Percentiles rank a stretch among this genome's conserved stretches.
phyloP scores from a whole-genome alignment of 805 yeast genomes.

The Yamadazyma nakazawae region DNA sequence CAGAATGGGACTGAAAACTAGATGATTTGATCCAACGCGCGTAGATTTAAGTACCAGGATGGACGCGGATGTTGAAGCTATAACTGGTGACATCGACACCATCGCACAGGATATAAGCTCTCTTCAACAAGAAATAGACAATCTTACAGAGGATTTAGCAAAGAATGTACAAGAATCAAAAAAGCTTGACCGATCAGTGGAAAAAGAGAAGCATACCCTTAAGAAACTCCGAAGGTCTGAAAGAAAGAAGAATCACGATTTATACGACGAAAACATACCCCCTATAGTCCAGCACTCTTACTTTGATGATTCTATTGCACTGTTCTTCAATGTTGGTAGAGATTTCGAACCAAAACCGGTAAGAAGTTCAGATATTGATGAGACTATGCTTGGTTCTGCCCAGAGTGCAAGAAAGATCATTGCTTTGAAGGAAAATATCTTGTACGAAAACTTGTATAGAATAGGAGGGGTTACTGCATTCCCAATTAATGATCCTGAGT shows the following conservation, averaged over 20 bases:
- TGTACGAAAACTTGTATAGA: slow-evolving; percentile 46
- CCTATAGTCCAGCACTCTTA: slow-evolving; percentile 24
- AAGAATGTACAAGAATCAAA: neutral
- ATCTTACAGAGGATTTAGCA: slow-evolving; percentile 11
- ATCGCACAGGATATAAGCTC: slow-evolving; percentile 18
- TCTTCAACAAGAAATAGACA: slow-evolving; percentile 18
- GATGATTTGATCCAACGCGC: slow-evolving; percentile 3
- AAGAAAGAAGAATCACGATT: neutral
- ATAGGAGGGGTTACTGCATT: slow-evolving; percentile 51
- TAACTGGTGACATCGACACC: neutral
- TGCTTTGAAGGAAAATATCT: slow-evolving; percentile 27
- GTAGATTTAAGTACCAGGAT: neutral
- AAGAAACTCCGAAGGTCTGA: slow-evolving; percentile 9
- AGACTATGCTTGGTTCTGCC: neutral
- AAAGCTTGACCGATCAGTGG: slow-evolving; percentile 7
- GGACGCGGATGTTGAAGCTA: neutral
- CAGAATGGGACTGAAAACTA: neutral
- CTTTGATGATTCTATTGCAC: slow-evolving; percentile 28
- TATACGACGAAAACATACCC: slow-evolving; percentile 10
- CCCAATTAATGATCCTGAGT: slow-evolving; percentile 39
- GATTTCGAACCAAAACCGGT: slow-evolving; percentile 7
- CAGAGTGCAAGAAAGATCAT: slow-evolving; percentile 12
- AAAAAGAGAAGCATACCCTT: slow-evolving; percentile 8
- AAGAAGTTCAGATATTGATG: slow-evolving; percentile 1
- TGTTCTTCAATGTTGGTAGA: slow-evolving; percentile 16